Evolutionary conservation across 768 basidiomycete species (phyloP), one percentile per base, ranked within the genome.

Genomic region (Coprinopsis sp.): DNA sequence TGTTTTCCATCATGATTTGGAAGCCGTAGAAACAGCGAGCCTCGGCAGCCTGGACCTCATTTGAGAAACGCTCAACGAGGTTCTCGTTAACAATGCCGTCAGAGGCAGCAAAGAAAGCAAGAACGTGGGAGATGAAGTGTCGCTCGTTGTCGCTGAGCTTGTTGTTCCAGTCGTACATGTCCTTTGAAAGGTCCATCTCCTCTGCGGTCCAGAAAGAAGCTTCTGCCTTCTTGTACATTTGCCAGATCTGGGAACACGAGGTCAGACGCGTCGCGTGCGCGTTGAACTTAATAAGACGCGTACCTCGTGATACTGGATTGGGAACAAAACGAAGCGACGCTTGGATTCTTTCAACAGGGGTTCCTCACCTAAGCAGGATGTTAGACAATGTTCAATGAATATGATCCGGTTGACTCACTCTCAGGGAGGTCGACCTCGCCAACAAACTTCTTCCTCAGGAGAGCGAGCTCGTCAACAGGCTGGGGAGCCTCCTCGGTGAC

Each of bases 1-100:
- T 84, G 61, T 98, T 98, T 58, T 98, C 94, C 84, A 96, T 97
- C 94, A 96, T 96, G 57, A 97, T 92, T 61, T 98, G 94, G 72
- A 96, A 97, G 8, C 94, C 94, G 59, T 97, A 98, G 69, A 98
- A 98, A 63, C 90, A 96, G 6, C 94, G 86, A 3, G 92, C 94
- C 63, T 98, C 94, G 3, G 94, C 91, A 2, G 74, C 79, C 61
- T 98, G 95, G 1, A 98, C 91, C 63, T 98, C 95, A 47, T 82
- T 84, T 10, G 90, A 92, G 67, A 98, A 97, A 3, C 93, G 87
- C 63, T 96, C 93, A 36, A 97, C 74, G 1, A 98, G 77, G 64
- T 97, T 98, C 61, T 97, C 94, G 65, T 98, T 96, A 56, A 98
- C 94, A 49, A 97, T 96, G 25, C 93, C 94, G 52, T 97, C 92